Evolutionary conservation across 768 basidiomycete species (phyloP), one percentile per base, ranked within the genome.

Genomic region (Saitozyma podzolica): DNA sequence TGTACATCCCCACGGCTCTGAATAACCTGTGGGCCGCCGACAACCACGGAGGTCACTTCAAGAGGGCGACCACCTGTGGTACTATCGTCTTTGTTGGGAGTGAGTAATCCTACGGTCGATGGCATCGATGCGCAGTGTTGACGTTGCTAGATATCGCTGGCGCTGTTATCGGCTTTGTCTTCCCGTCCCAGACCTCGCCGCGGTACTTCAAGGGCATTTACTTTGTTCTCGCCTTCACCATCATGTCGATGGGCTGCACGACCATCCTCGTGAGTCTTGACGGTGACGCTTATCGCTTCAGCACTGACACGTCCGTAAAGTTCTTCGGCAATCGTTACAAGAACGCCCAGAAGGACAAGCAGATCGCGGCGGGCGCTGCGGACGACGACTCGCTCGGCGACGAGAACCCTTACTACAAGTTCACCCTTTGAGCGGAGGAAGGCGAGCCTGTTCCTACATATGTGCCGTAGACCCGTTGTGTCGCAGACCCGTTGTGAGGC

Each of bases 101-200:
- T 62, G 40, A 62, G 61, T 62, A 6, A 20, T 0, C 2, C 54
- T 37, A 16, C 49, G 20, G 29, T 53, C 39, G 43, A 16, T 20
- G 39, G 50, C n/a, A 20, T 56, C 16, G 47, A 48, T n/a, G 9
- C 20, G n/a, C 9, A 54, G 42, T 59, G 2, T 39, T 50, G 40
- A 56, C 17, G 40, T 61, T 37, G 42, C 14, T 19, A 49, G 51
- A 67, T 55, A 54, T 50, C 17, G 43, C 62, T 19, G 66, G 66
- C 13, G 66, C 66, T 7, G 53, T 50, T 20, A 60, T 67, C 51
- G 66, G 66, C 1, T 67, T 56, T 63, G 64, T 67, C 17, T 67
- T 61, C 45, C 56, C 49, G 10, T 47, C 62, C 3, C 53, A 67
- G 40, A 50, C 57, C 10, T 50, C 58, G 13, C 66, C 66, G 2